A percentile compares a stretch with the other conserved stretches of the same genome.
Conservation (phyloP, 1,139 yeast species). For the Yamadazyma mexicana region DNA sequence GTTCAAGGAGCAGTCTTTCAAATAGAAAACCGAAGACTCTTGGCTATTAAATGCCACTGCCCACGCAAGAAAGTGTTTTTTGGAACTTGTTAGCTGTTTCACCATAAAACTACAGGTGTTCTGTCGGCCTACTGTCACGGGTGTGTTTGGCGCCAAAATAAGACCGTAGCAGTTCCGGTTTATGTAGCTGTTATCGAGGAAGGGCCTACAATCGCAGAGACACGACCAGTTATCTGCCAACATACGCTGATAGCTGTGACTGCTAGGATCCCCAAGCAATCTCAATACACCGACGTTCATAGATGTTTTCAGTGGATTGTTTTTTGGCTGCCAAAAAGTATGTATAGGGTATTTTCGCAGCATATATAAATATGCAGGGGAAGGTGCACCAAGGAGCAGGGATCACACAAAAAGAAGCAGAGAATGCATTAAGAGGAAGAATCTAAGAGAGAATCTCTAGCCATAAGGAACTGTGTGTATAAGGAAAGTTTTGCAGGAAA, state of each 20-base stretch:
- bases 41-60: constrained; percentile 49
- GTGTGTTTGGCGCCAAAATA: background rate
- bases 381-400: too few species aligned
- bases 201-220: background rate
- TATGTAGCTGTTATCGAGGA: background rate
- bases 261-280: background rate
- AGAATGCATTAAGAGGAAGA: too few species aligned
- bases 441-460: too few species aligned
- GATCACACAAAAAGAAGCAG: too few species aligned
- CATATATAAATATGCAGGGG: background rate
- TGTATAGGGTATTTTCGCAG: constrained; percentile 5
- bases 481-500: too few species aligned
- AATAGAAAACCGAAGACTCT: constrained; percentile 49
- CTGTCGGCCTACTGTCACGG: background rate
- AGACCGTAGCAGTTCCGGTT: background rate
- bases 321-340: background rate
- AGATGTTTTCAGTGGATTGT: too few species aligned
- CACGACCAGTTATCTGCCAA: background rate
- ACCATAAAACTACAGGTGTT: background rate
- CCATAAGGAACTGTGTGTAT: too few species aligned
- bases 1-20: constrained; percentile 49
- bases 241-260: background rate
- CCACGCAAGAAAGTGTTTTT: constrained; percentile 28
- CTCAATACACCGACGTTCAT: background rate
- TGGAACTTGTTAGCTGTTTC: background rate